phyloP scores from a whole-genome alignment of 805 yeast genomes.

The Brettanomyces nanus region DNA sequence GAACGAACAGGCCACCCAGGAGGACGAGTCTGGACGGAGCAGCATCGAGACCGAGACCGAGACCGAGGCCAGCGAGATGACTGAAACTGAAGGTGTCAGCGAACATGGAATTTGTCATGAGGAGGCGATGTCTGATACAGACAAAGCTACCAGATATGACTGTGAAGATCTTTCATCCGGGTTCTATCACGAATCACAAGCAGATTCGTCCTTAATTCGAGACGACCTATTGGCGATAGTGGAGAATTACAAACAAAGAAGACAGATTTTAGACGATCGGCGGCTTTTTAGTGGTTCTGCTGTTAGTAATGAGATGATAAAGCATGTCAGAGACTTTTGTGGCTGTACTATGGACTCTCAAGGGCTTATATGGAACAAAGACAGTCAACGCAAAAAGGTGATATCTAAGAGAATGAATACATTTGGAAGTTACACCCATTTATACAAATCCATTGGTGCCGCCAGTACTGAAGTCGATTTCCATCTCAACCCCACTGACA shows the following conservation, averaged over 20 bases:
- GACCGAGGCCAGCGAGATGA: not conserved
- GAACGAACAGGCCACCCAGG: not conserved
- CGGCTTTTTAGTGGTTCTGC: not conserved
- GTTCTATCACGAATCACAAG: not conserved
- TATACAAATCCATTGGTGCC: slow-evolving; percentile 15
- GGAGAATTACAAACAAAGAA: slow-evolving; percentile 5
- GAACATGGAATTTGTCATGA: too few species aligned
- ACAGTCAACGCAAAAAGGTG: slow-evolving; percentile 14
- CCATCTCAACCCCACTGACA: slow-evolving; percentile 10
- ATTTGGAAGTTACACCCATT: slow-evolving; percentile 20
- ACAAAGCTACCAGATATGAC: not conserved
- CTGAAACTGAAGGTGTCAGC: not conserved
- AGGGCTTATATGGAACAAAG: slow-evolving; percentile 23
- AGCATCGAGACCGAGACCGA: not conserved
- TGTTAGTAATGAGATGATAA: not conserved
- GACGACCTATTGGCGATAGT: slow-evolving; percentile 8
- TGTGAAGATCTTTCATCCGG: not conserved
- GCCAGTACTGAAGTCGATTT: slow-evolving; percentile 18
- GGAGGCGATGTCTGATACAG: too few species aligned
- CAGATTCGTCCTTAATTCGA: not conserved
- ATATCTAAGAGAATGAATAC: slow-evolving; percentile 14
- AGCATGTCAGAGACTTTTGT: not conserved
- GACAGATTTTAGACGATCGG: not conserved
- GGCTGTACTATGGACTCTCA: slow-evolving; percentile 20
- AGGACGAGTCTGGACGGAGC: not conserved